Evolutionary conservation across 2,329 filamentous ascomycete genomes (phyloP).

Genomic region (Ophiostoma pallidulum): DNA sequence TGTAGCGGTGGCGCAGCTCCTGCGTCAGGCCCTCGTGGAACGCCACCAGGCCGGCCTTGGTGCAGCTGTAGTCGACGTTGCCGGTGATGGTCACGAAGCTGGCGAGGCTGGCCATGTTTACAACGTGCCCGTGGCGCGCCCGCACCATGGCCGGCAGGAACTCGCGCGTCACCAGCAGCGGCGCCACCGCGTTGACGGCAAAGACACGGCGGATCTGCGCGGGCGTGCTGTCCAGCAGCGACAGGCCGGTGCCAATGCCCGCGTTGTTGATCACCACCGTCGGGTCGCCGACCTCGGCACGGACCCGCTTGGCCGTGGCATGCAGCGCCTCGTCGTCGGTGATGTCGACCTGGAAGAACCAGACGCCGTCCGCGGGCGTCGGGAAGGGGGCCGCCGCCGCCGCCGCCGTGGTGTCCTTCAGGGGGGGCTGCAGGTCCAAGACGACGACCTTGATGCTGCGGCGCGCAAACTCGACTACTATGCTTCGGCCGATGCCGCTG

Average conservation of each 20-base stretch:
- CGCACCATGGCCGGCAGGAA: slow-evolving; percentile 58
- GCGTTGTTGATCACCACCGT: slow-evolving; percentile 68
- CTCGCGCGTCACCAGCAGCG: slow-evolving; percentile 51
- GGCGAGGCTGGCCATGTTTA: slow-evolving; percentile 58
- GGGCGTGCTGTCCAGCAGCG: slow-evolving; percentile 44
- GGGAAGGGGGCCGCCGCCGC: slow-evolving; percentile 16
- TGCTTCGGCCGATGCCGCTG: slow-evolving; percentile 59
- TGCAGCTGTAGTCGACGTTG: slow-evolving; percentile 54
- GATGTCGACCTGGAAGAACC: slow-evolving; percentile 63
- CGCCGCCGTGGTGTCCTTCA: not conserved
- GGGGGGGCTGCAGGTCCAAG: slow-evolving; percentile 55
- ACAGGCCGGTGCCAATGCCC: slow-evolving; percentile 52
- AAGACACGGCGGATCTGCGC: slow-evolving; percentile 49
- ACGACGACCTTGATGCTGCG: slow-evolving; percentile 59
- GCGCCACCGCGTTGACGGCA: slow-evolving; percentile 59
- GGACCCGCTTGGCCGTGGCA: slow-evolving; percentile 42
- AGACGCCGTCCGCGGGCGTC: slow-evolving; percentile 36
- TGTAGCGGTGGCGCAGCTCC: slow-evolving; percentile 50
- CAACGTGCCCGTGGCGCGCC: slow-evolving; percentile 61
- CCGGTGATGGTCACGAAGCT: slow-evolving; percentile 50
- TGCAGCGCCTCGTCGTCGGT: slow-evolving; percentile 46
- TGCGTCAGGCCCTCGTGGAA: slow-evolving; percentile 58
- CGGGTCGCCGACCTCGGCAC: slow-evolving; percentile 48
- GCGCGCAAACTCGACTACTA: slow-evolving; percentile 57
- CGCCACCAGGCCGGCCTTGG: slow-evolving; percentile 55